phyloP scores from a whole-genome alignment of 2,329 filamentous ascomycete species.

The Alternaria triticina region DNA sequence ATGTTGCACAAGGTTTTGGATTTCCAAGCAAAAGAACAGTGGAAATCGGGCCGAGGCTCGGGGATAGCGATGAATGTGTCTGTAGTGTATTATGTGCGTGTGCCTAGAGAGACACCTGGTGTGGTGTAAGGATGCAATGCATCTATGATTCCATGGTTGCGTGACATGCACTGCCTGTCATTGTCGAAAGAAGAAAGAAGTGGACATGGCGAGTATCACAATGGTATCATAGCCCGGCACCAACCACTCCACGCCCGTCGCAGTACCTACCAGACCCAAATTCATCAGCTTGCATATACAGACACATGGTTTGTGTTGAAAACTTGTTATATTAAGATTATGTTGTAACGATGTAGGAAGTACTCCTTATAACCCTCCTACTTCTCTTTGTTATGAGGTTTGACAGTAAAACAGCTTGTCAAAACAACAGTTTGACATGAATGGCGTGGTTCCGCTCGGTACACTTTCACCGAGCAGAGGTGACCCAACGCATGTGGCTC shows the following conservation, averaged over 20 bases:
- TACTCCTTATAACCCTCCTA: too few species aligned
- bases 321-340: too few species aligned
- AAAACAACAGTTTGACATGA: not conserved
- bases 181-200: not conserved
- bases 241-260: not conserved
- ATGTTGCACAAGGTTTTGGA: not conserved
- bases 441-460: not conserved
- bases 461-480: not conserved
- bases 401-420: too few species aligned
- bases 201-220: not conserved
- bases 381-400: too few species aligned
- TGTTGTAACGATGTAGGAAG: too few species aligned
- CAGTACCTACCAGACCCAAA: not conserved
- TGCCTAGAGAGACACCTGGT: not conserved
- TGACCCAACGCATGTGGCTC: not conserved
- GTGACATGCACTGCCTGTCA: not conserved
- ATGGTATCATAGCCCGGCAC: not conserved
- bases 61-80: not conserved
- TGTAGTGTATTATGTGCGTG: not conserved
- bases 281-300: not conserved
- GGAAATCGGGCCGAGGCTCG: not conserved
- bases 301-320: not conserved
- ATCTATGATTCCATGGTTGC: constrained; percentile 1
- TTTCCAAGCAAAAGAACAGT: not conserved
- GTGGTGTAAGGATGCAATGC: not conserved